Conservation (phyloP, 2,329 filamentous ascomycete genomes). For the Diaporthe sp. region DNA sequence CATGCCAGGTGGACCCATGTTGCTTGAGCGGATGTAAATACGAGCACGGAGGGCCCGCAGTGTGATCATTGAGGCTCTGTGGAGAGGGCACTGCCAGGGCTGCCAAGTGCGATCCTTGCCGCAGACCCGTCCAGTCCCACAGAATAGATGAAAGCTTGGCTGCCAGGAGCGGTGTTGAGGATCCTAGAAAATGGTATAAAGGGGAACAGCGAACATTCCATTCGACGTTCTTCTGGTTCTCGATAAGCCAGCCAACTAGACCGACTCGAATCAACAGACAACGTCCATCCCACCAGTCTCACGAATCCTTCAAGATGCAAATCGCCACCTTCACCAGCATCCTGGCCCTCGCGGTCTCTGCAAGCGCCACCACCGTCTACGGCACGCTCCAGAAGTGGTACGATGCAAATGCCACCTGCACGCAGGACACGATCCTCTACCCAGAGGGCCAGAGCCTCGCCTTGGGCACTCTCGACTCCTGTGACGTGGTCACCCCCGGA, state of each 20-base stretch:
- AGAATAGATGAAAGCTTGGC: constrained; percentile 5
- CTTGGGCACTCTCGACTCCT: constrained; percentile 68
- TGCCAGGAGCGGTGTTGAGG: not conserved
- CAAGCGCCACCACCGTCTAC: constrained; percentile 19
- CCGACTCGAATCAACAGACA: not conserved
- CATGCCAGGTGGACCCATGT: constrained; percentile 17
- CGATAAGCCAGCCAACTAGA: not conserved
- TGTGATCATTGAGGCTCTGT: constrained; percentile 13
- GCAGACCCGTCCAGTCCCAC: constrained; percentile 20
- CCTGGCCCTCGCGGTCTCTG: constrained; percentile 12
- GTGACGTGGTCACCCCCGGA: not conserved
- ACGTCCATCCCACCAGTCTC: not conserved
- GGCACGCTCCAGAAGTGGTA: constrained; percentile 27
- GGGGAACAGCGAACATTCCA: not conserved
- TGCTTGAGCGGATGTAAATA: not conserved
- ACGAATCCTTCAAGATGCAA: constrained; percentile 1
- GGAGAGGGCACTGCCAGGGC: constrained; percentile 2
- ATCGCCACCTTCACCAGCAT: constrained; percentile 13
- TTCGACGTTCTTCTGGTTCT: not conserved
- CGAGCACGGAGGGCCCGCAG: constrained; percentile 7
- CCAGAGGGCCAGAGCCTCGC: constrained; percentile 69
- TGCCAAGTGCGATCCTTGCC: constrained; percentile 7
- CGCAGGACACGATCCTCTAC: not conserved
- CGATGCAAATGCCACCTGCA: constrained; percentile 8
- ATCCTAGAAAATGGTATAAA: not conserved